Conservation (phyloP, 257 asterid genomes). For the Nicotiana benthamiana region DNA sequence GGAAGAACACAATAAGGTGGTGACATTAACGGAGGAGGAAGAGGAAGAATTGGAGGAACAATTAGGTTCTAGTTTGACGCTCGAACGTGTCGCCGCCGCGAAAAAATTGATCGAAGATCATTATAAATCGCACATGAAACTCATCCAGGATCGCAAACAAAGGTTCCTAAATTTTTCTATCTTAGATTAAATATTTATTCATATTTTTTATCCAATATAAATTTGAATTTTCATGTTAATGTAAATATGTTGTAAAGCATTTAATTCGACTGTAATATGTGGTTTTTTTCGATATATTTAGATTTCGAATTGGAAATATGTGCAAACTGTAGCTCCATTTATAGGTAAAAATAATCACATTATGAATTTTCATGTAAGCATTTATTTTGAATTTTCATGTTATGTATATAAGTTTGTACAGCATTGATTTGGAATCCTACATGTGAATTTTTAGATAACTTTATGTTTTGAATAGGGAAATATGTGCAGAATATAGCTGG, state of each 20-base stretch:
- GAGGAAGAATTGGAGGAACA: conserved; percentile 39
- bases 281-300: too few relatives aligned
- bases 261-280: neutral
- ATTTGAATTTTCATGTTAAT: neutral
- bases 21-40: conserved; percentile 17
- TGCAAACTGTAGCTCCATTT: neutral
- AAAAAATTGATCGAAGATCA: conserved; percentile 77
- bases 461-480: neutral
- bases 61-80: conserved; percentile 48
- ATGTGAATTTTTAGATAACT: neutral
- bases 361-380: neutral
- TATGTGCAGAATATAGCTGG: neutral
- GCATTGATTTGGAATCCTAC: neutral
- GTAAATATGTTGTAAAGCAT: neutral
- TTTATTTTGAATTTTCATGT: neutral
- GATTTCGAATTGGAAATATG: neutral
- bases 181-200: too few relatives aligned
- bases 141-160: conserved; percentile 48
- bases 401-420: neutral
- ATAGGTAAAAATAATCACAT: neutral
- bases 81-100: conserved; percentile 78
- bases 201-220: too few relatives aligned
- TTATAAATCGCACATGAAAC: conserved; percentile 58
- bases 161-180: neutral
- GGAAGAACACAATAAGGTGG: conserved; percentile 9